Base-by-base conservation (phyloP, 768 basidiomycete genomes). In the Hortiboletus campestris region DNA sequence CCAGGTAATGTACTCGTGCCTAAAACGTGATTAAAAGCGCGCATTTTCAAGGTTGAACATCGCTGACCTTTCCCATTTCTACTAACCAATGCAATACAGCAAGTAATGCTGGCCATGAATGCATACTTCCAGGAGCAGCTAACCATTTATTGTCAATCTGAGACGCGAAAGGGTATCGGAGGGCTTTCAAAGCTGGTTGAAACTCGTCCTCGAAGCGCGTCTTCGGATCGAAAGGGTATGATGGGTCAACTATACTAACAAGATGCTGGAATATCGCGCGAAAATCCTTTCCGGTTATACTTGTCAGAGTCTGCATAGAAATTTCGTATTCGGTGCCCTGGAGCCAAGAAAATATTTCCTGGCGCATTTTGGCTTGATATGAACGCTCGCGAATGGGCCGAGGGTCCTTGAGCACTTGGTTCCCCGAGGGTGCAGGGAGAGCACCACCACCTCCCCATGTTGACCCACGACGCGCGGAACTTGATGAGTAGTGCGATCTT, bases 41-140 rank as follows among this genome's bases (percentile, higher is more conserved):
- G 7, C 17, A 48, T 38, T 19, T 34, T 19, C 38, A 49, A 0
- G n/a, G 55, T 49, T 12, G 31, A 53, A 49, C 22, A 20, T 6
- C n/a, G 68, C 78, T 28, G 63, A 95, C 96, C 75, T 87, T 88
- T 64, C 89, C 87, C 60, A 91, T 70, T 63, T 91, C 87, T 9
- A 90, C 91, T 14, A 99, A 74, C 97, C 97, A 99, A 71, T 95
- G 89, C 34, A 98, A 68, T 65, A 91, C 89, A 20, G 90, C 96
- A 16, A 98, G 77, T 25, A 97, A 72, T 20, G 84, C 78, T 0
- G 93, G 91, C 97, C 96, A 98, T n/a, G 88, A 86, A 72, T 92
- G 89, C 77, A 89, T 88, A 51, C 86, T 88, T 0, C 91, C 95
- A 0, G 94, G 90, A 2, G 94, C 88, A 9, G 87, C 87, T 6